These are phyloP conservation scores for Dendrobium huoshanense DNA, from an alignment of 106 monocot genomes.

Conservation along the genomic window DNA sequence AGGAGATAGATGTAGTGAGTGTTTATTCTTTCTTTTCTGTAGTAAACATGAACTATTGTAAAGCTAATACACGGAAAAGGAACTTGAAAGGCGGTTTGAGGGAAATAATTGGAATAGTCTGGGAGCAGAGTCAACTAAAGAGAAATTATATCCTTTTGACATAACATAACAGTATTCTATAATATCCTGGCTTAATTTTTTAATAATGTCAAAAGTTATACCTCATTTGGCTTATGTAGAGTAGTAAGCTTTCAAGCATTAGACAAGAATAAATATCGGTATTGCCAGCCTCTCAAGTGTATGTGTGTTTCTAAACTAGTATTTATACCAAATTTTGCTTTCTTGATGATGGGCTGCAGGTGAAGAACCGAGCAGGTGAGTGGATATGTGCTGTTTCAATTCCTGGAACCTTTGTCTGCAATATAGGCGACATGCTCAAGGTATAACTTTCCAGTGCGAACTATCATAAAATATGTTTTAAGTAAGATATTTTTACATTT, in stretches of 20 bases:
- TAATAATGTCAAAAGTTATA: too few species aligned
- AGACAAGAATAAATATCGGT: too few species aligned
- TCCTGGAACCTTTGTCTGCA: constrained; percentile 92
- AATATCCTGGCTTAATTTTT: too few species aligned
- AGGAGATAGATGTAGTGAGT: neutral
- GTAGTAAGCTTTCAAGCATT: too few species aligned
- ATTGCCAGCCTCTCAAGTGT: neutral
- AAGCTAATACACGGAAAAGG: neutral
- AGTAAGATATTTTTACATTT: neutral
- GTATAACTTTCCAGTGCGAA: constrained; percentile 16
- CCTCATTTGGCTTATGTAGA: too few species aligned
- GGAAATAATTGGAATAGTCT: neutral
- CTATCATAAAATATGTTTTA: neutral
- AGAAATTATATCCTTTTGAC: neutral
- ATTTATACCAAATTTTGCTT: neutral
- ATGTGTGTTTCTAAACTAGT: neutral
- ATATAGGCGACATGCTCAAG: constrained; percentile 98
- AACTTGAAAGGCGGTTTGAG: neutral
- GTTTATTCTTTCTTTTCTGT: too few species aligned
- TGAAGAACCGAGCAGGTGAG: constrained; percentile 69
- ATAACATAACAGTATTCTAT: too few species aligned
- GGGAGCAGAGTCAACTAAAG: neutral
- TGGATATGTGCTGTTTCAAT: constrained; percentile 77
- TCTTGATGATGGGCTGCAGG: constrained; percentile 30
- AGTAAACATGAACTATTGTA: neutral